These are phyloP conservation scores for Didymellaceae sp. DNA, from an alignment of 2,329 filamentous ascomycete species.

Conservation along the genomic window DNA sequence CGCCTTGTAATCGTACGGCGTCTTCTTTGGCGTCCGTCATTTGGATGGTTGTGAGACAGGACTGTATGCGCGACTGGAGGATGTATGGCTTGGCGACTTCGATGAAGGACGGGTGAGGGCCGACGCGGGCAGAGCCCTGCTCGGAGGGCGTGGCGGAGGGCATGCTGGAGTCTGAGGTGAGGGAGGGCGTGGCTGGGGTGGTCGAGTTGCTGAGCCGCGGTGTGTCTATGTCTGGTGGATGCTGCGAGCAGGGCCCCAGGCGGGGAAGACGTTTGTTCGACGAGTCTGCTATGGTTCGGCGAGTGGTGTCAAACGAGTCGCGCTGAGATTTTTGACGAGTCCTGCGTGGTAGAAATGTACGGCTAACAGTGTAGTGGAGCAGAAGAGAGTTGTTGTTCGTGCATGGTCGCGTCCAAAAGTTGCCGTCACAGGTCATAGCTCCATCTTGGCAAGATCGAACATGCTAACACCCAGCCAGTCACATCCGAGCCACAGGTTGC, in stretches of 20 bases:
- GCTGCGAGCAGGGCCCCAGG: constrained; percentile 12
- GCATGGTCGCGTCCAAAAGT: constrained; percentile 8
- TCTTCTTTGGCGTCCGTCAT: constrained; percentile 82
- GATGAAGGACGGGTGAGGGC: constrained; percentile 68
- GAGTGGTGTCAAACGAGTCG: neutral
- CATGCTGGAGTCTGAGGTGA: constrained; percentile 28
- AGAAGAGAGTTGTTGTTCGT: neutral
- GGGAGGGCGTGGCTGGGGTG: neutral
- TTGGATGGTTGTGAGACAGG: constrained; percentile 71
- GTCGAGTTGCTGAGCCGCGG: neutral
- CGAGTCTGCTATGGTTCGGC: constrained; percentile 10
- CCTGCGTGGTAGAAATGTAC: constrained; percentile 1
- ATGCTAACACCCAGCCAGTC: constrained; percentile 6
- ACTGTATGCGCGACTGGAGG: constrained; percentile 79
- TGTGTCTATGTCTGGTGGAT: neutral
- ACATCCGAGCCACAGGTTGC: neutral
- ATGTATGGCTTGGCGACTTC: constrained; percentile 76
- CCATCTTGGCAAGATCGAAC: constrained; percentile 14
- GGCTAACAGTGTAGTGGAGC: neutral
- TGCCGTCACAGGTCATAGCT: constrained; percentile 12
- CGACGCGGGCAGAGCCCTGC: constrained; percentile 41
- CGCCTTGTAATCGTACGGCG: constrained; percentile 79
- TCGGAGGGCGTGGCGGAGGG: constrained; percentile 36
- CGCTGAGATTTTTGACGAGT: neutral
- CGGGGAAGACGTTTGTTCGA: constrained; percentile 10